Evolutionary conservation across 139 green algal genomes (phyloP).

Genomic region (Volvox africanus): DNA sequence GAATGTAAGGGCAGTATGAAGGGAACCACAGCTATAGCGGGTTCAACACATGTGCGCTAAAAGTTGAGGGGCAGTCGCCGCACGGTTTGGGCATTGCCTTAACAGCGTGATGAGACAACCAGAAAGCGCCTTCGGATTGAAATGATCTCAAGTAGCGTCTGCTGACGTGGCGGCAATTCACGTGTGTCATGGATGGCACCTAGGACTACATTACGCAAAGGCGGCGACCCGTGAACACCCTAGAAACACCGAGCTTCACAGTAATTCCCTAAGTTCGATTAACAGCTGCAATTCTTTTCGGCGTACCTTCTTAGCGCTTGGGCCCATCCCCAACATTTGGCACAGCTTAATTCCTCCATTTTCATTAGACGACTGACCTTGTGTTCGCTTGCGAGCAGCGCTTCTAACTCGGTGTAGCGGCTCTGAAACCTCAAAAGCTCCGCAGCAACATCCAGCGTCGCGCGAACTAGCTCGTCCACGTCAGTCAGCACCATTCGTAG

Average conservation of each 20-base stretch:
- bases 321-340: neutral
- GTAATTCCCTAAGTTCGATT: neutral
- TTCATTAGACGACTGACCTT: constrained; percentile 6
- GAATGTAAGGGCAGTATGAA: too few relatives aligned
- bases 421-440: neutral
- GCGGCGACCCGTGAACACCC: neutral
- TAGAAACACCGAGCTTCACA: too few relatives aligned
- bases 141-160: too few relatives aligned
- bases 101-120: too few relatives aligned
- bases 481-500: neutral
- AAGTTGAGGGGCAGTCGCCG: too few relatives aligned
- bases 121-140: too few relatives aligned
- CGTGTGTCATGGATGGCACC: too few relatives aligned
- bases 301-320: neutral
- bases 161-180: too few relatives aligned
- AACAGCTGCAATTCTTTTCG: neutral
- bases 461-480: constrained; percentile 9
- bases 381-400: constrained; percentile 24
- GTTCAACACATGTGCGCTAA: too few relatives aligned
- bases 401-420: neutral
- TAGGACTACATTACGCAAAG: too few relatives aligned
- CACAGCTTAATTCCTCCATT: neutral
- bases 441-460: neutral
- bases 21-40: too few relatives aligned
- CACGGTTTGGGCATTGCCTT: too few relatives aligned